A percentile compares a stretch with the other conserved stretches of the same genome.
These are phyloP conservation scores for Pseudocercospora pini-densiflorae DNA, from an alignment of 2,329 filamentous ascomycete genomes.

Conservation along the genomic window DNA sequence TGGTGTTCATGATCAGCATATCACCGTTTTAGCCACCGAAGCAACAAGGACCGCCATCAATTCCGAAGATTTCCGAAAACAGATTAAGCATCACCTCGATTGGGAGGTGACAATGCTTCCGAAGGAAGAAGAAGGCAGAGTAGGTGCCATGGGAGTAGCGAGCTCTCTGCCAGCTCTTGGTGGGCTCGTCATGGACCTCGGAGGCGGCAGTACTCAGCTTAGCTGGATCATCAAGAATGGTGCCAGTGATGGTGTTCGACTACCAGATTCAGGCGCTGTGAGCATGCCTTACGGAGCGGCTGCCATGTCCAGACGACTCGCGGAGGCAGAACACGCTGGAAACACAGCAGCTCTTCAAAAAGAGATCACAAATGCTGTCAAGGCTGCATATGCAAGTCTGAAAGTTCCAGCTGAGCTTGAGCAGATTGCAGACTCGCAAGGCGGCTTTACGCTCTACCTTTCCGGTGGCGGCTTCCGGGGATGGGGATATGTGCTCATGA, in stretches of 20 bases:
- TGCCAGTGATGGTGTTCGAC: constrained; percentile 54
- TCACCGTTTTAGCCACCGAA: constrained; percentile 83
- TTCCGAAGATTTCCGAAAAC: constrained; percentile 66
- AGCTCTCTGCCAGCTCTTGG: constrained; percentile 72
- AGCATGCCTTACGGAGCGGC: constrained; percentile 74
- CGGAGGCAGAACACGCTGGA: constrained; percentile 47
- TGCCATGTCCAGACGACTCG: constrained; percentile 63
- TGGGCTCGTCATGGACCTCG: constrained; percentile 84
- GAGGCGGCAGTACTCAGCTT: constrained; percentile 72
- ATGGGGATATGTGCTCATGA: constrained; percentile 89
- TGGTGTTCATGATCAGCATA: constrained; percentile 66
- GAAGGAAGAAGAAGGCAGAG: constrained; percentile 79
- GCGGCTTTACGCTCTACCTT: constrained; percentile 74
- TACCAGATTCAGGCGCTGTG: constrained; percentile 61
- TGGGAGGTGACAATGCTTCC: constrained; percentile 74
- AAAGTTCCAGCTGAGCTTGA: constrained; percentile 60
- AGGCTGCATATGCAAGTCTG: constrained; percentile 45
- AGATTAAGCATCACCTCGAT: constrained; percentile 67
- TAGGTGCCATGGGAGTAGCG: constrained; percentile 82
- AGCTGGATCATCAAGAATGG: constrained; percentile 64
- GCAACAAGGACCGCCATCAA: constrained; percentile 84
- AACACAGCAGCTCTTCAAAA: constrained; percentile 49
- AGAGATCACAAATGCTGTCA: constrained; percentile 59
- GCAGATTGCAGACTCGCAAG: constrained; percentile 47
- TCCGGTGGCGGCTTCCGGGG: constrained; percentile 90